Conservation (phyloP, 164 flowering plant species). For the Aristolochia contorta region DNA sequence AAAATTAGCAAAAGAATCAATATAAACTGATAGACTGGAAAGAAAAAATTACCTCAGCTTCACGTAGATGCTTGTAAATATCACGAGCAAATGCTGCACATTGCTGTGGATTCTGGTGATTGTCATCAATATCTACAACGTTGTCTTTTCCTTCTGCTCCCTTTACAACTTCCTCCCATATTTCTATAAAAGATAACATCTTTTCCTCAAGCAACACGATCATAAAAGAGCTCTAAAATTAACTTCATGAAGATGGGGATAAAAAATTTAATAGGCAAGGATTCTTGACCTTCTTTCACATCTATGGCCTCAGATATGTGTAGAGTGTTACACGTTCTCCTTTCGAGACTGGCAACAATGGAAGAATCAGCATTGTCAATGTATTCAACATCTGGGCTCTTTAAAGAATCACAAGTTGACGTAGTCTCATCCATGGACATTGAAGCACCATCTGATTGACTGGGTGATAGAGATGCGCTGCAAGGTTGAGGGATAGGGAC, state of each 20-base stretch:
- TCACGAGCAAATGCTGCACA: constrained; percentile 90
- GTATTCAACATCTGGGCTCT: constrained; percentile 86
- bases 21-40: background rate
- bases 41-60: constrained; percentile 52
- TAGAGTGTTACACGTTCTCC: constrained; percentile 51
- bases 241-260: background rate
- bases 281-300: constrained; percentile 30
- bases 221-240: background rate
- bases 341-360: constrained; percentile 44
- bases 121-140: constrained; percentile 41
- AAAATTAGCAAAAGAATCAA: too few species aligned
- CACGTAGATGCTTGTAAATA: constrained; percentile 80
- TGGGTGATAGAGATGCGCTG: constrained; percentile 44
- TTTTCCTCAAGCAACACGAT: background rate
- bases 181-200: constrained; percentile 20
- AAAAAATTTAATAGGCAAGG: background rate
- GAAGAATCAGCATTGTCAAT: constrained; percentile 53
- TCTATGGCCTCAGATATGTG: constrained; percentile 49
- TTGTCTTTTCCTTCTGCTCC: constrained; percentile 36
- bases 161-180: constrained; percentile 44
- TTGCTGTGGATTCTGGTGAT: constrained; percentile 62
- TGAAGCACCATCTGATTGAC: constrained; percentile 47
- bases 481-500: constrained; percentile 17
- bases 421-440: constrained; percentile 83
- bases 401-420: constrained; percentile 86